A percentile compares a stretch with the other conserved stretches of the same genome.
phyloP scores from a whole-genome alignment of 768 basidiomycete genomes.

The Suillus clintonianus region DNA sequence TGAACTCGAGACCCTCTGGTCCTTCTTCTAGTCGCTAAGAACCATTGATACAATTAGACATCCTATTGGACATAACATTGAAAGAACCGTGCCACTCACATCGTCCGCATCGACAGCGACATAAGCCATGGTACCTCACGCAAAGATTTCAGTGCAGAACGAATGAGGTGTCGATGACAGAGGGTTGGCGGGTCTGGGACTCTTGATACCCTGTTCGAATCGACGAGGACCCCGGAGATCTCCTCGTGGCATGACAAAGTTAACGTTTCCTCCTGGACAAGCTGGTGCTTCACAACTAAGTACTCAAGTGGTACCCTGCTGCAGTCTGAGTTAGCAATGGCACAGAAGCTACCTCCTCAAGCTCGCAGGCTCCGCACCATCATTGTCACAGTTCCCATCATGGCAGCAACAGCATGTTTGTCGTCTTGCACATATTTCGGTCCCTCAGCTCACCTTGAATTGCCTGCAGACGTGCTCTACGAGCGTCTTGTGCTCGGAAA shows the following conservation, averaged over 20 bases:
- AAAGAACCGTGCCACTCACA: constrained; percentile 37
- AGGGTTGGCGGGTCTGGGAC: neutral
- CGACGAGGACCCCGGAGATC: neutral
- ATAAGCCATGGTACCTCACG: constrained; percentile 55
- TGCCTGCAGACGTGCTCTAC: constrained; percentile 58
- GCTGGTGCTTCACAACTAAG: neutral
- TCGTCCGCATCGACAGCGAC: constrained; percentile 74
- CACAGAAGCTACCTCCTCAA: constrained; percentile 42
- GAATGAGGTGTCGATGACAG: neutral
- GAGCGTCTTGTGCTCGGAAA: constrained; percentile 61
- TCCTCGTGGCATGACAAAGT: neutral
- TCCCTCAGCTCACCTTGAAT: constrained; percentile 6
- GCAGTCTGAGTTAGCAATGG: constrained; percentile 14
- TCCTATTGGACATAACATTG: neutral
- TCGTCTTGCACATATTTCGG: constrained; percentile 6
- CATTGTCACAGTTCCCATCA: constrained; percentile 64
- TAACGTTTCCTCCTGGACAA: neutral
- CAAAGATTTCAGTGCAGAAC: neutral
- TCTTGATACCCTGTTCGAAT: neutral
- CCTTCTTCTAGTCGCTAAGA: constrained; percentile 62
- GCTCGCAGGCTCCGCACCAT: constrained; percentile 51
- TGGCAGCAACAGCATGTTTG: constrained; percentile 65
- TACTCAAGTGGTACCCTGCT: neutral
- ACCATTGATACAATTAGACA: neutral
- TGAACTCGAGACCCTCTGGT: constrained; percentile 70